Evolutionary conservation across 139 green algal genomes (phyloP).

Genomic region (Penium margaritaceum): DNA sequence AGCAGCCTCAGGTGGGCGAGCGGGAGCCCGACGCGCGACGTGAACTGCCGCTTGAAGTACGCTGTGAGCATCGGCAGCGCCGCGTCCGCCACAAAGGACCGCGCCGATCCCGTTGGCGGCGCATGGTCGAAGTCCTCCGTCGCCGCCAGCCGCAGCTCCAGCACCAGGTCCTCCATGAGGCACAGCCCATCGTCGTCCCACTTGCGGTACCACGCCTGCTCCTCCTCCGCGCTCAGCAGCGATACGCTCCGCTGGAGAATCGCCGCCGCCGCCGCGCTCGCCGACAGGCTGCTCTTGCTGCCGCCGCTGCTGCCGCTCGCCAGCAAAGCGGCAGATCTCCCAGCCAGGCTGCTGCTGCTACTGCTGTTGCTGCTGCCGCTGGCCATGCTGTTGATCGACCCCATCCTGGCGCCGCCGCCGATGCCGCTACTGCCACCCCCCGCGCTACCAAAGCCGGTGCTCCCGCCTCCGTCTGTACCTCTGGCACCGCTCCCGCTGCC

Average conservation of each 20-base stretch:
- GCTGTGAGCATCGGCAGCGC: constrained; percentile 14
- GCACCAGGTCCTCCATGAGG: not conserved
- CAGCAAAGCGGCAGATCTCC: not conserved
- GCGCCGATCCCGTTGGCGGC: not conserved
- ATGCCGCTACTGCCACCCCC: not conserved
- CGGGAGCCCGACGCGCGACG: not conserved
- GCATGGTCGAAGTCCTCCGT: not conserved
- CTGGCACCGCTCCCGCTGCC: not conserved
- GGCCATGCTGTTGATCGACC: not conserved
- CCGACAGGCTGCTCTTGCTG: not conserved
- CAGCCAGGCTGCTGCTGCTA: too few relatives aligned
- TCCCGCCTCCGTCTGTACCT: too few relatives aligned
- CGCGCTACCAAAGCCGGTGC: not conserved
- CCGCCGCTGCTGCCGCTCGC: not conserved
- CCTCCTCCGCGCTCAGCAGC: too few relatives aligned
- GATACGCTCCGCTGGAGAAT: too few relatives aligned
- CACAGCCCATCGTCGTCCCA: too few relatives aligned
- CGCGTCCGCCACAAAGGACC: not conserved
- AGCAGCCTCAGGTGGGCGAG: not conserved
- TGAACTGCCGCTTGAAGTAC: constrained; percentile 13
- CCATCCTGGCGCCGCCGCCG: not conserved
- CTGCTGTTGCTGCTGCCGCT: not conserved
- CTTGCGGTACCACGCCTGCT: too few relatives aligned
- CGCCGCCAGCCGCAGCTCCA: not conserved
- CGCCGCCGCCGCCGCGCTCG: not conserved